Evolutionary conservation across 2,329 filamentous ascomycete species (phyloP), one percentile per base, ranked within the genome.

Genomic region (Pleomassaria siparia): DNA sequence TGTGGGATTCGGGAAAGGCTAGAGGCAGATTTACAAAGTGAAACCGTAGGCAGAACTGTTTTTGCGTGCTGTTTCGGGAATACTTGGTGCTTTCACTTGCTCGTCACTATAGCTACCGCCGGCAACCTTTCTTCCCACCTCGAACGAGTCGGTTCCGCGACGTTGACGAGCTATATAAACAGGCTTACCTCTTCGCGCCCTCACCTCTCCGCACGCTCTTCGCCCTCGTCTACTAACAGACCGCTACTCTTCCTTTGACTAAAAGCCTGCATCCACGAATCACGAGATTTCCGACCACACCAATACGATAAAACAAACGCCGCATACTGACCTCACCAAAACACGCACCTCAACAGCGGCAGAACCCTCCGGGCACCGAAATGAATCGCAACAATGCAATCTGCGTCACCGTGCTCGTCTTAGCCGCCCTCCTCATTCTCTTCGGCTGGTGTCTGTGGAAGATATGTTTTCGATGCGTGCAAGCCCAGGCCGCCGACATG

Each of bases 401-500:
- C 24, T 44, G 56, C 36, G 43, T 61, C 7, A 47, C 46, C 15
- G 49, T 62, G 12, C 11, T 58, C 32, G 33, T 44, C 7, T 8
- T 47, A 22, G 59, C 62, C 44, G 28, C 32, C 47, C 58, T 63
- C 47, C 24, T 33, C 47, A 40, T 55, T 36, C 16, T 55, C 40
- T 55, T 62, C 41, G 56, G 43, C 1, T 59, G 46, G 39, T 60
- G 49, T 12, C 48, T 62, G 1, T 54, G 49, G 35, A 47, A 36
- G 22, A 43, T 37, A 10, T 62, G 59, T 24, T 35, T 40, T 7
- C 50, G 60, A 20, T 51, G 47, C 8, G 44, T 62, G 1, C 42
- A 53, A 13, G 56, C 51, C 2, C 54, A 60, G 20, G 39, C 50
- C 12, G 29, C 51, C 2, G 56, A 55, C 13, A 16, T 55, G 13